phyloP scores from a whole-genome alignment of 768 basidiomycete genomes.

The Naganishia antarctica region DNA sequence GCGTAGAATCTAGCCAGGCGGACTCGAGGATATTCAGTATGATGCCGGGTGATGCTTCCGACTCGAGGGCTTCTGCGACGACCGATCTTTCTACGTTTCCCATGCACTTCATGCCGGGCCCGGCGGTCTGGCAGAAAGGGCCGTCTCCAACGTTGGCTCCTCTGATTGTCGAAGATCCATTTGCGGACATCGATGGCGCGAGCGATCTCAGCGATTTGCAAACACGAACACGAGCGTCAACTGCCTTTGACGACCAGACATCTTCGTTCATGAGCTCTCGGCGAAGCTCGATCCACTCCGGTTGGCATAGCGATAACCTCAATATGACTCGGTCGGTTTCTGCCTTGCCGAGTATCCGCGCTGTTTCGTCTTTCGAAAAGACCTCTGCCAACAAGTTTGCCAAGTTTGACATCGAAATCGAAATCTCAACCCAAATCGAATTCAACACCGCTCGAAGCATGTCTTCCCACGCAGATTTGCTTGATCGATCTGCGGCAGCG shows the following conservation, averaged over 20 bases:
- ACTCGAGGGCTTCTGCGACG: background rate
- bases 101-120: background rate
- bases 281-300: slow-evolving; percentile 9
- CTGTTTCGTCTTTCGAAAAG: background rate
- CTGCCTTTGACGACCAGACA: slow-evolving; percentile 2
- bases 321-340: slow-evolving; percentile 4
- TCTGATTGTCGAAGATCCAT: slow-evolving; percentile 27
- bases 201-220: slow-evolving; percentile 8
- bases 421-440: background rate
- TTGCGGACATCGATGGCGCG: slow-evolving; percentile 20
- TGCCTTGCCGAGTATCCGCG: background rate
- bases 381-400: slow-evolving; percentile 2
- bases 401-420: slow-evolving; percentile 7
- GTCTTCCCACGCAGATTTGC: background rate
- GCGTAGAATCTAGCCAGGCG: slow-evolving; percentile 18
- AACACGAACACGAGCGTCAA: background rate
- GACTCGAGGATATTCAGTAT: slow-evolving; percentile 8
- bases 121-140: slow-evolving; percentile 14
- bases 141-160: slow-evolving; percentile 27
- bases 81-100: background rate
- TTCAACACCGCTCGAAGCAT: background rate
- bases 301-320: background rate
- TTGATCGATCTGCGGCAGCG: slow-evolving; percentile 1
- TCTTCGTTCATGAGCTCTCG: slow-evolving; percentile 9
- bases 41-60: background rate